Percentiles rank a stretch among this genome's conserved stretches.
phyloP scores from a whole-genome alignment of 768 basidiomycete genomes.

The Heimioporus sp. region DNA sequence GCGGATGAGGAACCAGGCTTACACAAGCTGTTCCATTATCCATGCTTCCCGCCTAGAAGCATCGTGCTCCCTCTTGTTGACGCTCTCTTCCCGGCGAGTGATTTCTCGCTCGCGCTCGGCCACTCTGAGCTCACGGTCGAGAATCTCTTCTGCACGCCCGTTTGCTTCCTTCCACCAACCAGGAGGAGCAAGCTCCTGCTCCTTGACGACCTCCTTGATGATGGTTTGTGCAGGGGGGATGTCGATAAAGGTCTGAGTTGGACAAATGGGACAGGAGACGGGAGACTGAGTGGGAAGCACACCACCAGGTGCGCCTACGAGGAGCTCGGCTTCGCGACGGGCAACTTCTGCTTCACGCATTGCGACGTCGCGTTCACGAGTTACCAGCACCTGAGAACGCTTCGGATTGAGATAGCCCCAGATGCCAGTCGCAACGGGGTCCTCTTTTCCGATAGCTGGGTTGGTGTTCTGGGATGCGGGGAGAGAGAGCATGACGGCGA shows the following conservation, averaged over 20 bases:
- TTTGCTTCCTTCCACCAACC: constrained; percentile 74
- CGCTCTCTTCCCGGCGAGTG: constrained; percentile 78
- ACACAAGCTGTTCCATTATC: constrained; percentile 95
- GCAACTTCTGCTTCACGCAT: constrained; percentile 86
- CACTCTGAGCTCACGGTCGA: constrained; percentile 83
- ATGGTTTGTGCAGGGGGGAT: constrained; percentile 71
- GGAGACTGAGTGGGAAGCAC: constrained; percentile 59
- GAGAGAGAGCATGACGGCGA: constrained; percentile 89
- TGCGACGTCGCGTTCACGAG: constrained; percentile 78
- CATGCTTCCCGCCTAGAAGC: constrained; percentile 83
- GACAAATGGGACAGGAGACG: constrained; percentile 56
- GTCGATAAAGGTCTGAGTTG: constrained; percentile 51
- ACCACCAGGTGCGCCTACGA: constrained; percentile 81
- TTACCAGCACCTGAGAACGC: constrained; percentile 74
- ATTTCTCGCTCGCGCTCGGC: constrained; percentile 86
- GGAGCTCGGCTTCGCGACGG: constrained; percentile 81
- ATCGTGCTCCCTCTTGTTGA: constrained; percentile 85
- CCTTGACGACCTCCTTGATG: constrained; percentile 85
- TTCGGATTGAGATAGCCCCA: constrained; percentile 79
- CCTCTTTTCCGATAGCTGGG: constrained; percentile 31
- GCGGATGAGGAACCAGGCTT: constrained; percentile 26
- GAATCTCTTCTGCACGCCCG: constrained; percentile 72
- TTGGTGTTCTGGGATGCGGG: constrained; percentile 51
- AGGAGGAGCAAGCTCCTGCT: constrained; percentile 73
- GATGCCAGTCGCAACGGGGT: constrained; percentile 49